Base-by-base conservation (phyloP, 2,329 filamentous ascomycete species). In the Pseudogymnoascus sp. region DNA sequence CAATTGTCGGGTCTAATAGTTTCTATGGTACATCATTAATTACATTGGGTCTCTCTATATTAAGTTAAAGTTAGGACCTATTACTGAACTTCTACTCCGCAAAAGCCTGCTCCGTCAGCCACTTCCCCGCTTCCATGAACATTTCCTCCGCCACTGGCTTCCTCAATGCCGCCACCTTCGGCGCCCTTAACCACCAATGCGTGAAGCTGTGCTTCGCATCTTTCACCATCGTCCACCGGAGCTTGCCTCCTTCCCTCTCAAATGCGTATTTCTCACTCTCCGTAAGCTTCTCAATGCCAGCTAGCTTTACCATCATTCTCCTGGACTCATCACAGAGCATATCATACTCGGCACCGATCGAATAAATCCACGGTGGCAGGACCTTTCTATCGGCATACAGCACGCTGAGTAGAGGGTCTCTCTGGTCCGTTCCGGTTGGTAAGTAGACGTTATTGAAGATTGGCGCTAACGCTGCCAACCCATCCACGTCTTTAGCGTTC, bases 301-400 rank as follows among this genome's bases (percentile, higher is more conserved):
- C 65, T 40, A 50, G 60, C 62, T 40, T 61, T 62, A 50, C 25
- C 40, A 36, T 66, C 68, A 63, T 65, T 44, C 7, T 53, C 50
- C 68, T 63, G 12, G 69, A 62, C 37, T 69, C 68, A 16, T 64
- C 60, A 34, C 69, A 70, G 11, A 72, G 64, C 59, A 71, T 25
- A 66, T 72, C 70, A 40, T 68, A 65, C 59, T 70, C 69, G 59
- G 68, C 70, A 23, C 68, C 69, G 18, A 70, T 62, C 7, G 71
- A 59, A 46, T 59, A 69, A 16, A 69, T 18, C 62, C 68, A 69
- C 1, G 62, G 61, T 14, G 69, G 70, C 28, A 72, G 62, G 31
- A 62, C 66, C 34, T 66, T 62, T 62, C 65, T 64, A 31, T 53
- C 21, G 1, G 69, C 69, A 61, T 64, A 69, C 4, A 53, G 60